Base-by-base conservation (phyloP, 257 asterid species). In the Buddleja alternifolia region DNA sequence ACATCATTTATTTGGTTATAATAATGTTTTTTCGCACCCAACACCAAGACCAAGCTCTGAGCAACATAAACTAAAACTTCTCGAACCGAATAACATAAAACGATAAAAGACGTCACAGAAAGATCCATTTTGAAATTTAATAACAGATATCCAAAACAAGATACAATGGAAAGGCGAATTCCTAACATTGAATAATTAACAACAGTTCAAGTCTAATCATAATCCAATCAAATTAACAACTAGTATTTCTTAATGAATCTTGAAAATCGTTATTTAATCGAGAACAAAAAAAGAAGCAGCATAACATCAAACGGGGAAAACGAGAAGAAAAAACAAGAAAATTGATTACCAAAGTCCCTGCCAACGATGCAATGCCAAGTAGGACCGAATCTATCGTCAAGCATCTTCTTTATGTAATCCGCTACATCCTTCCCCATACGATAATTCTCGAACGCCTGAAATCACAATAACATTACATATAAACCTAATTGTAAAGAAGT, bases 281-380 rank as follows among this genome's bases (percentile, higher is more conserved):
- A 62, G 60, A 54, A 47, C 7, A 17, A 4, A 16, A 65, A 47
- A 32, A 4, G 9, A 77, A 53, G 51, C 65, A 73, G 15, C 41
- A 36, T 21, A 70, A 3, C 4, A n/a, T n/a, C n/a, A n/a, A n/a
- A n/a, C n/a, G n/a, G n/a, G n/a, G n/a, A n/a, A 34, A 40, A 66
- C 36, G 24, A 11, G 29, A 10, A 3, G 63, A 72, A 52, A 7
- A 7, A 60, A 32, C 9, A 29, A 25, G 7, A 59, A 23, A 65
- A 47, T 51, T 16, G 25, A 65, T 77, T 89, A 93, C 99, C 99
- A 71, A 90, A 93, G 83, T 93, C 90, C 84, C 87, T 93, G 77
- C 99, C 99, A 56, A 90, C 99, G 72, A 93, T 93, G 82, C 99
- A 93, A 77, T 93, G 99, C 99, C 99, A 93, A 67, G 99, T 93